Evolutionary conservation across 495 filamentous ascomycete species (phyloP).

Genomic region (Neurospora intermedia): DNA sequence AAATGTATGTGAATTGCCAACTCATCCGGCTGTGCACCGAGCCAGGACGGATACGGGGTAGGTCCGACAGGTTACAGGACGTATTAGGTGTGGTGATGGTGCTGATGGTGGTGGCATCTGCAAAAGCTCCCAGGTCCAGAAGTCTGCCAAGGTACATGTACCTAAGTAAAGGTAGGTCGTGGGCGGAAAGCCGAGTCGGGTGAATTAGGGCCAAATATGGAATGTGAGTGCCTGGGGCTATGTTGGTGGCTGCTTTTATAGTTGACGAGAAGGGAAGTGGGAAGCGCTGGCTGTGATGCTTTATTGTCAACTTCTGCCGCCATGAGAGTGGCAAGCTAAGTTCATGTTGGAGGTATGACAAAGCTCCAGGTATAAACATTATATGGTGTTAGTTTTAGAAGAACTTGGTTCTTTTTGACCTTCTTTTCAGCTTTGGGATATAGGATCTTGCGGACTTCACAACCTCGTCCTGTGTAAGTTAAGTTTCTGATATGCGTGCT

Average conservation of each 20-base stretch:
- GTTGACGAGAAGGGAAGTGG: not conserved
- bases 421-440: not conserved
- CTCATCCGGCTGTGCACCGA: not conserved
- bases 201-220: not conserved
- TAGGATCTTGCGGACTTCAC: not conserved
- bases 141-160: not conserved
- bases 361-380: too few species aligned
- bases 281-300: not conserved
- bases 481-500: not conserved
- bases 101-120: not conserved
- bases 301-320: not conserved
- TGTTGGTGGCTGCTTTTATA: not conserved
- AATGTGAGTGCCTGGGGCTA: not conserved
- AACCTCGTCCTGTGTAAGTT: not conserved
- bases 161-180: too few species aligned
- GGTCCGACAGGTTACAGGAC: not conserved
- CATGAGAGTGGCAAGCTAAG: not conserved
- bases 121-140: not conserved
- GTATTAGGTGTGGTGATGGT: not conserved
- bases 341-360: not conserved
- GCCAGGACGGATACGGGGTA: not conserved
- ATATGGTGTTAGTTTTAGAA: not conserved
- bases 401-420: not conserved
- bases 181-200: not conserved
- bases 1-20: not conserved